phyloP scores from a whole-genome alignment of 192 early-diverging fungal genomes.

The Mortierella claussenii region DNA sequence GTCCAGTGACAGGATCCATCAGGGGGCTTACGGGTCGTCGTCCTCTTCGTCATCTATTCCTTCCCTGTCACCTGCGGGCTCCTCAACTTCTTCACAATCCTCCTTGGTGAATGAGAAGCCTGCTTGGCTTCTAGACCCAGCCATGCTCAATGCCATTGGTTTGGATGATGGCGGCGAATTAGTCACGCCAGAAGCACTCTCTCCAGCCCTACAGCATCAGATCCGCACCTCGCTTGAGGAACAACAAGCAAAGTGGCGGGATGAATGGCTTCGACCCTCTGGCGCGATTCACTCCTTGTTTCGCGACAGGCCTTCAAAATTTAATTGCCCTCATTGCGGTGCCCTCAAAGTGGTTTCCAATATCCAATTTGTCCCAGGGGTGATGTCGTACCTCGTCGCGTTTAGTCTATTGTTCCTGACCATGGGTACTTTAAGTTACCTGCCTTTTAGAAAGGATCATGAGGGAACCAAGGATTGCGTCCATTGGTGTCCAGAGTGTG shows the following conservation, averaged over 20 bases:
- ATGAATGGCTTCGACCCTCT: constrained; percentile 48
- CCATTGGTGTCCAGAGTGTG: constrained; percentile 46
- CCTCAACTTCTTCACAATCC: neutral
- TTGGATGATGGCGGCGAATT: neutral
- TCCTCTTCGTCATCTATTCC: neutral
- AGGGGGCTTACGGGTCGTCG: no score
- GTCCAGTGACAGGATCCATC: no score
- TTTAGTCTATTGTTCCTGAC: constrained; percentile 48
- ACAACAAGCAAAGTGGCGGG: constrained; percentile 36
- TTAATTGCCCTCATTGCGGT: constrained; percentile 44
- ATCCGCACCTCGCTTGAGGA: constrained; percentile 5
- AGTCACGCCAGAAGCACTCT: neutral
- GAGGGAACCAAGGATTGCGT: constrained; percentile 46
- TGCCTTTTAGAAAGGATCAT: constrained; percentile 37
- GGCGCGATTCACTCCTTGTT: constrained; percentile 45
- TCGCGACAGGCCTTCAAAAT: constrained; percentile 33
- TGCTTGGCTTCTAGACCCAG: no score
- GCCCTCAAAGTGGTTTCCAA: constrained; percentile 44
- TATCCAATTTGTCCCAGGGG: constrained; percentile 31
- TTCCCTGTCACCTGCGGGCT: neutral
- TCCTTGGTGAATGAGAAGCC: no score
- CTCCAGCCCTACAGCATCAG: neutral
- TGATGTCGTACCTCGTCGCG: constrained; percentile 45
- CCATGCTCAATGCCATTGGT: neutral
- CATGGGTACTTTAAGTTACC: constrained; percentile 21